phyloP scores from a whole-genome alignment of 192 early-diverging fungal species.

The Umbelopsis vinacea region DNA sequence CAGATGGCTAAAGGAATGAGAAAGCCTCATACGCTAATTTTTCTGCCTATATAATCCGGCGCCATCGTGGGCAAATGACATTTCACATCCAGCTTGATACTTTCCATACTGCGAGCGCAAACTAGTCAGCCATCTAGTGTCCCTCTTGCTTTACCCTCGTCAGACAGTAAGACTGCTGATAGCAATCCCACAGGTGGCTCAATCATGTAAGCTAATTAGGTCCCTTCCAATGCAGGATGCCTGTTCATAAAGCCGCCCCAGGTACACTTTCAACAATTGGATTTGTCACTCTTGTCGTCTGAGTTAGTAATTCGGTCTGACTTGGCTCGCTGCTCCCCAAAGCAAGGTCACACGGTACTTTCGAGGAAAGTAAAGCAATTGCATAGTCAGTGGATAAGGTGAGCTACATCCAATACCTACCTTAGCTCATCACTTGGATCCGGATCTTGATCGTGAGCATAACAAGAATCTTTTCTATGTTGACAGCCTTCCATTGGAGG shows the following conservation, averaged over 20 bases:
- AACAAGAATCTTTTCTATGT: too few relatives aligned
- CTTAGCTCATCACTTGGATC: too few relatives aligned
- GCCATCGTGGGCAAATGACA: not conserved
- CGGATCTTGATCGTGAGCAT: too few relatives aligned
- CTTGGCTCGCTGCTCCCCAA: not conserved
- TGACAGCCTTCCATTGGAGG: too few relatives aligned
- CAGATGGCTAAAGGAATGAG: not conserved
- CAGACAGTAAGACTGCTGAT: not conserved
- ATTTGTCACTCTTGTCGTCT: not conserved
- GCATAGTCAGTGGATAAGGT: not conserved
- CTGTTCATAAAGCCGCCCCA: not conserved
- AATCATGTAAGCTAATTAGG: not conserved
- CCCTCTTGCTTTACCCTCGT: not conserved
- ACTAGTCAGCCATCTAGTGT: not conserved
- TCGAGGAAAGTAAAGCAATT: not conserved
- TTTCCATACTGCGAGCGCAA: not conserved
- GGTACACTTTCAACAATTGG: not conserved
- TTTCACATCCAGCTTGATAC: not conserved
- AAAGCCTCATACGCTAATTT: slow-evolving; percentile 1
- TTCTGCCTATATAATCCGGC: slow-evolving; percentile 11
- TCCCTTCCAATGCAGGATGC: not conserved
- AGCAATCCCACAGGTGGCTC: not conserved
- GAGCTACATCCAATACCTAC: too few relatives aligned
- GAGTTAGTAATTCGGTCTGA: not conserved
- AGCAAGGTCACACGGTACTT: not conserved